Conservation (phyloP, 2,329 filamentous ascomycete genomes). For the Dactylella cylindrospora region DNA sequence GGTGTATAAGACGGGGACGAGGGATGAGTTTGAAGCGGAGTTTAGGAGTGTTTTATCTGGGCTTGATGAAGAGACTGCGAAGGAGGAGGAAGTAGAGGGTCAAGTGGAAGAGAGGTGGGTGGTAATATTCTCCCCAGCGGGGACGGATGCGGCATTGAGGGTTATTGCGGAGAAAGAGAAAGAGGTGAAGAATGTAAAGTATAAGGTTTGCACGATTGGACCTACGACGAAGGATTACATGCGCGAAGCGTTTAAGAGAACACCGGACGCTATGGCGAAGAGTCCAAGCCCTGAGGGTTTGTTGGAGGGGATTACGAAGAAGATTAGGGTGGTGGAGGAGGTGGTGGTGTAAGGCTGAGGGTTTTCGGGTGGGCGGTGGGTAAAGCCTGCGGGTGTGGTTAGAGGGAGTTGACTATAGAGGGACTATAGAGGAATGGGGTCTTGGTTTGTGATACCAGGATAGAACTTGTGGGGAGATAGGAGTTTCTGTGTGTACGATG, state of each 20-base stretch:
- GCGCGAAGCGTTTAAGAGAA: conserved; percentile 63
- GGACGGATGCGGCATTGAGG: conserved; percentile 63
- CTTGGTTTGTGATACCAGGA: no score
- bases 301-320: conserved; percentile 63
- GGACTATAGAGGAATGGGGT: no score
- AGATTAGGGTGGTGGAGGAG: conserved; percentile 1
- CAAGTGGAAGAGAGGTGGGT: conserved; percentile 63
- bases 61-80: conserved; percentile 51
- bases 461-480: no score
- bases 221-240: conserved; percentile 85
- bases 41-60: conserved; percentile 60
- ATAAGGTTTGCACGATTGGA: conserved; percentile 81
- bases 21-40: conserved; percentile 72
- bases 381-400: no score
- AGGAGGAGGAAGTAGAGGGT: conserved; percentile 35
- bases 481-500: no score
- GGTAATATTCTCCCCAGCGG: conserved; percentile 71
- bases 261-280: conserved; percentile 76
- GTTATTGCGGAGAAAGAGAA: conserved; percentile 59
- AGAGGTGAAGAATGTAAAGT: conserved; percentile 56
- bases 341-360: conserved; percentile 19
- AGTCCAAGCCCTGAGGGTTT: conserved; percentile 81
- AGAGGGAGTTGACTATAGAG: no score
- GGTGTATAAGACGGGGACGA: conserved; percentile 83
- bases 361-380: neutral